Conservation (phyloP, 2,329 filamentous ascomycete genomes). For the Trichothecium roseum region DNA sequence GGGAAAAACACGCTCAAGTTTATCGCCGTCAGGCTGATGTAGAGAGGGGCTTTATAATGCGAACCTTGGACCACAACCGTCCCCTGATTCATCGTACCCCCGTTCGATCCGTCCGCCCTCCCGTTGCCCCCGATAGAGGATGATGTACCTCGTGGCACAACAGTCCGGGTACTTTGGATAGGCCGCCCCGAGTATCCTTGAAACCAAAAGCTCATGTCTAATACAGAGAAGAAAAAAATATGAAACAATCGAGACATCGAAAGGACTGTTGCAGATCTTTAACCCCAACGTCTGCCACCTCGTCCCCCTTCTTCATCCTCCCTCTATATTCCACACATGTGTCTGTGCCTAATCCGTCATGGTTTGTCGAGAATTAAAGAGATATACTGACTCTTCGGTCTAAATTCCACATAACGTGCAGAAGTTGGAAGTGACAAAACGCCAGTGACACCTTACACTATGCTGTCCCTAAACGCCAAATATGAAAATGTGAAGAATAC, state of each 20-base stretch:
- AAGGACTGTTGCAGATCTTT: not conserved
- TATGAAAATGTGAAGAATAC: constrained; percentile 41
- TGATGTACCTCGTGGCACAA: no score
- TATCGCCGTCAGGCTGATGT: no score
- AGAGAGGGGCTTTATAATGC: no score
- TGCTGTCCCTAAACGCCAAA: constrained; percentile 45
- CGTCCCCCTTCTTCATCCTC: not conserved
- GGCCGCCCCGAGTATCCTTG: no score
- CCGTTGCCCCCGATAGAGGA: no score
- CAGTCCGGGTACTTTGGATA: no score
- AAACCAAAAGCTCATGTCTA: no score
- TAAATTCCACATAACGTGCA: constrained; percentile 24
- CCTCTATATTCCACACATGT: not conserved
- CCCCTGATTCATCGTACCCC: no score
- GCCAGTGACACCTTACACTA: constrained; percentile 45
- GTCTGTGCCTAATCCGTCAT: not conserved
- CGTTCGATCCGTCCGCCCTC: no score
- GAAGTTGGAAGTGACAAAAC: constrained; percentile 31
- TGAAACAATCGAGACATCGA: not conserved
- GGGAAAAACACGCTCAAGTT: no score
- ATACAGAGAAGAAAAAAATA: not conserved
- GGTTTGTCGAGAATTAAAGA: constrained; percentile 19
- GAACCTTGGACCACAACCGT: no score
- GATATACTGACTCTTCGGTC: constrained; percentile 24
- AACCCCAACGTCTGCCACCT: not conserved